A percentile compares a stretch with the other conserved stretches of the same genome.
phyloP scores from a whole-genome alignment of 495 filamentous ascomycete species.

The Lasiosphaeria miniovina region DNA sequence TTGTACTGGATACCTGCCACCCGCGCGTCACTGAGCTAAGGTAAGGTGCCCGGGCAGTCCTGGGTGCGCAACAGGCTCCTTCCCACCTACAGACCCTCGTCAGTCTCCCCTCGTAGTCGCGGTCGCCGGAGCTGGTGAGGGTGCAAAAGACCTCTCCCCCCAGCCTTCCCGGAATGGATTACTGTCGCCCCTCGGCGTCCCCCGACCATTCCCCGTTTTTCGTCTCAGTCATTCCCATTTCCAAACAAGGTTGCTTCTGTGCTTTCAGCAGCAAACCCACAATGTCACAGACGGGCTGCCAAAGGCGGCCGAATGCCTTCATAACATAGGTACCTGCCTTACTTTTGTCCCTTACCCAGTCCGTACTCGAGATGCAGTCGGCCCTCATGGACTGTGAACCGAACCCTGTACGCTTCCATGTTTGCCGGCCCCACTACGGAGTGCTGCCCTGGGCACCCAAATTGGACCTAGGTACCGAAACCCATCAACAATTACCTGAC shows the following conservation, averaged over 20 bases:
- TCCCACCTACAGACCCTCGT: neutral
- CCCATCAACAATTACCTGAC: constrained; percentile 3
- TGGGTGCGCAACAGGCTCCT: neutral
- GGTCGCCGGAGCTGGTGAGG: neutral
- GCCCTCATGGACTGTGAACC: neutral
- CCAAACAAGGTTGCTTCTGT: too few relatives aligned
- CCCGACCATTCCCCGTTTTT: constrained; percentile 5
- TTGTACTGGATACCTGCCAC: constrained; percentile 16
- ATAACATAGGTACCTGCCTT: too few relatives aligned
- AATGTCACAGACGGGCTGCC: too few relatives aligned
- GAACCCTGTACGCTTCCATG: neutral
- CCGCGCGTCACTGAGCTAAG: constrained; percentile 7
- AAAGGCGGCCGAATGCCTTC: too few relatives aligned
- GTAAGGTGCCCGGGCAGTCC: neutral
- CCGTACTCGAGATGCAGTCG: too few relatives aligned
- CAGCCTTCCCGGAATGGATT: constrained; percentile 1
- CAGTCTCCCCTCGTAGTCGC: neutral
- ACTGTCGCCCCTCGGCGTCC: constrained; percentile 15
- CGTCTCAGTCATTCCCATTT: too few relatives aligned
- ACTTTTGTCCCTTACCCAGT: too few relatives aligned
- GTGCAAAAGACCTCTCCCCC: neutral
- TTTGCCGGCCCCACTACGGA: neutral
- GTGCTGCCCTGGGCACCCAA: neutral
- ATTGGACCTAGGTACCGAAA: constrained; percentile 20
- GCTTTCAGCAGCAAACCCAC: too few relatives aligned